Evolutionary conservation across 495 filamentous ascomycete species (phyloP), one percentile per base, ranked within the genome.

Genomic region (Penicillium lividum): DNA sequence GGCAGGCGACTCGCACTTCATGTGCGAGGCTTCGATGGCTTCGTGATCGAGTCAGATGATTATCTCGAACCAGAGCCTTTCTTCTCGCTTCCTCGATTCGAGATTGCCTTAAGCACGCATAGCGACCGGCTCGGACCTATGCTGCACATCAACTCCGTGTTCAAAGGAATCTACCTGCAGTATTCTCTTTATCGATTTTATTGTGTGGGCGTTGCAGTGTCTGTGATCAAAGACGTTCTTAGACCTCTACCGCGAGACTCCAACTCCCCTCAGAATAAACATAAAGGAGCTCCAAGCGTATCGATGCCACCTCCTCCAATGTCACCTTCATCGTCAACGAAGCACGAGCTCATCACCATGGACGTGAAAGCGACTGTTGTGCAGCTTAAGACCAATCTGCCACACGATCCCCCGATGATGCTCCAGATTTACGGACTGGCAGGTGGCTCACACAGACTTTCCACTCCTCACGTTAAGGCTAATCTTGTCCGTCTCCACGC

Each of bases 141-240:
- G 11, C 86, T 97, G 65, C 91, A 97, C 65, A 77, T 98, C 50
- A 90, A 92, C 65, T 89, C 92, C 1, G 80, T 89, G 43, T 78
- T 93, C 30, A 89, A 87, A 66, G 89, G 87, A 7, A 66, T 99
- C 3, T 85, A 88, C 57, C 61, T 96, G 4, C 88, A 96, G 33
- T 98, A 97, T 66, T 98, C 95, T 4, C 80, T 99, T 1, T 97
- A 95, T 69, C 87, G 93, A 5, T 93, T 96, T 66, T 98, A 97
- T 66, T 87, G 92, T n/a, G 78, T 93, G 29, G 89, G 88, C 10
- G 83, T 98, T 48, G 95, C 95, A 29, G 71, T 81, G 22, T 86
- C 85, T 56, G 89, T 95, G 8, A 71, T 98, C 11, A 80, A 82
- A 53, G 85, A 87, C 57, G 90, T 92, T 6, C 90, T 97, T 67